Conservation (phyloP, 345 rosid species). For the Lepidium didymum region DNA sequence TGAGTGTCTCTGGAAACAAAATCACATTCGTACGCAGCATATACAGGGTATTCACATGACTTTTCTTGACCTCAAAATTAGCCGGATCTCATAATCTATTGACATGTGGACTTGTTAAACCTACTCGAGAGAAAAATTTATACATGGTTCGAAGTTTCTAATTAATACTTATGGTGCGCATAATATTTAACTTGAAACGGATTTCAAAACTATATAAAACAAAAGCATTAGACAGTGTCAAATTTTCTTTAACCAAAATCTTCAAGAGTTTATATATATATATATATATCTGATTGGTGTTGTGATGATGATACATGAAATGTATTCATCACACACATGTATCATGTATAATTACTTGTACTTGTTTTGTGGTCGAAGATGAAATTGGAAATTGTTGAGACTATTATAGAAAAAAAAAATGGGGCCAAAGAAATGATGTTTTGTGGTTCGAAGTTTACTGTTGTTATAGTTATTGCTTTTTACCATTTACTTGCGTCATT, state of each 20-base stretch:
- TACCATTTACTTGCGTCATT: background rate
- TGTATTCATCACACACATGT: conserved; percentile 6
- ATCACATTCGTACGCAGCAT: too few relatives aligned
- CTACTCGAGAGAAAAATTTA: too few relatives aligned
- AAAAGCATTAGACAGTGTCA: background rate
- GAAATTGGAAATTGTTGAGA: conserved; percentile 2
- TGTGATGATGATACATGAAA: background rate
- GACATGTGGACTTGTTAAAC: too few relatives aligned
- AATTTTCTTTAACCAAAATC: background rate
- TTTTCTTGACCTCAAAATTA: too few relatives aligned
- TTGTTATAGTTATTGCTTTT: background rate
- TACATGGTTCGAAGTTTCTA: too few relatives aligned
- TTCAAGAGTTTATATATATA: too few relatives aligned
- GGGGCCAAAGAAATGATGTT: conserved; percentile 19
- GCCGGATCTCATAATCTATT: too few relatives aligned
- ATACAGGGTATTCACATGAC: too few relatives aligned
- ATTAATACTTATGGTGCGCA: too few relatives aligned
- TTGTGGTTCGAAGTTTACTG: conserved; percentile 11
- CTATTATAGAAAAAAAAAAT: conserved; percentile 9
- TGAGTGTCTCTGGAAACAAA: too few relatives aligned
- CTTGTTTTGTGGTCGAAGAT: conserved; percentile 14
- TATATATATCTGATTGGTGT: background rate
- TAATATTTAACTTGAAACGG: too few relatives aligned
- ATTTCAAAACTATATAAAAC: too few relatives aligned
- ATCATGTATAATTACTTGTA: conserved; percentile 18